Base-by-base conservation (phyloP, 2,329 filamentous ascomycete species). In the Davidsoniella australis region DNA sequence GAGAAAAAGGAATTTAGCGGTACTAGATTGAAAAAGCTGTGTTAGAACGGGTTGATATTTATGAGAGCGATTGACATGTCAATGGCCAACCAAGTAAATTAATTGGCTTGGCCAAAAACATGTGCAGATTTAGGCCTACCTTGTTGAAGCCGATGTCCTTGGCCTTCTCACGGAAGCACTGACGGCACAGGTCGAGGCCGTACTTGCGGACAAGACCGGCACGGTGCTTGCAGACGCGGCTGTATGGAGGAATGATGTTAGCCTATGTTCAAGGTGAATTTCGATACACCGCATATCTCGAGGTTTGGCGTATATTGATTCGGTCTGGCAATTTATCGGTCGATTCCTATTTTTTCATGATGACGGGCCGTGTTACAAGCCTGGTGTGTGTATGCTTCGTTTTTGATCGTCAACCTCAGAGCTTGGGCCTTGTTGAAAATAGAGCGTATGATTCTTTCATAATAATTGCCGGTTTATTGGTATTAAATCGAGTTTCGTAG, bases 141-240 rank as follows among this genome's bases (percentile, higher is more conserved):
- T 82, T 82, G 71, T 75, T 71, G 69, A 82, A 82, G 62, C 78
- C 78, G 67, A 82, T 82, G 64, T 82, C 78, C 67, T 75, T 68
- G 58, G 76, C 68, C 73, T 81, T 81, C 73, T 82, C 78, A 63
- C 78, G 75, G 76, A 82, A 83, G 75, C 79, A 83, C 68, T 83
- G 79, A 76, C 79, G 78, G 77, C 79, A 83, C 66, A 83, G 78
- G 72, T 94, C 86, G 62, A 95, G 78, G 67, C 91, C 89, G 76
- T 98, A 98, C 77, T 98, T 98, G 77, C 91, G 88, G 80, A 98
- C 94, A 62, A 98, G 81, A 93, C 91, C 91, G 65, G 91, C 89
- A 67, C 78, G 81, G 84, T 98, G 89, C 67, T 87, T 86, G 85
- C 75, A 78, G 65, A 78, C 72, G 57, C 75, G 75, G 75, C 75